Percentiles rank a stretch among this genome's conserved stretches.
Evolutionary conservation across 2,329 filamentous ascomycete species (phyloP).

Genomic region (Pseudophaeomoniella oleicola): DNA sequence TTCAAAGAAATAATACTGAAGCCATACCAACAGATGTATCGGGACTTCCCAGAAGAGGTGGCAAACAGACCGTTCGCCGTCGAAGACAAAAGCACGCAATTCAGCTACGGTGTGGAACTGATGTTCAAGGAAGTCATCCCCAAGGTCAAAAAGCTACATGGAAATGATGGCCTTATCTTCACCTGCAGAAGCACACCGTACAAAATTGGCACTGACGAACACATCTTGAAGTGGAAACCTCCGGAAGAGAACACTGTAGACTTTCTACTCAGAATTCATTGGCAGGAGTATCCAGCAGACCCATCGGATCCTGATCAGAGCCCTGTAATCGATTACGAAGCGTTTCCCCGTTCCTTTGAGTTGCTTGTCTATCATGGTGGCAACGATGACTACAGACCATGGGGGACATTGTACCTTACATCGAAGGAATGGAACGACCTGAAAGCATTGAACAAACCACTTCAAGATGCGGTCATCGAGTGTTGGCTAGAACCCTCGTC

Average conservation of each 20-base stretch:
- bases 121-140: constrained; percentile 85
- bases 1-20: constrained; percentile 68
- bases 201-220: constrained; percentile 74
- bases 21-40: constrained; percentile 57
- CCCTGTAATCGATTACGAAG: constrained; percentile 64
- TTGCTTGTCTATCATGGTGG: constrained; percentile 54
- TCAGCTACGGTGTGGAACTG: constrained; percentile 75
- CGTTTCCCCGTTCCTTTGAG: constrained; percentile 51
- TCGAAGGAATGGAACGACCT: constrained; percentile 70
- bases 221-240: constrained; percentile 97
- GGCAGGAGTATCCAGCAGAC: constrained; percentile 56
- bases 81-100: constrained; percentile 78
- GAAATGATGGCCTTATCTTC: constrained; percentile 94
- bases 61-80: constrained; percentile 63
- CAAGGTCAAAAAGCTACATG: constrained; percentile 56
- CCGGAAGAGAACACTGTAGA: constrained; percentile 91
- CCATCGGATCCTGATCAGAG: constrained; percentile 52
- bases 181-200: constrained; percentile 85
- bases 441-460: constrained; percentile 56
- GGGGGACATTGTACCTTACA: constrained; percentile 53
- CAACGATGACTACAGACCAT: constrained; percentile 49
- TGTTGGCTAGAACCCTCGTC: constrained; percentile 56
- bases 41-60: constrained; percentile 59
- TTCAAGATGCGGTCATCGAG: constrained; percentile 83
- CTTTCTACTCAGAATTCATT: constrained; percentile 66